phyloP scores from a whole-genome alignment of 2,329 filamentous ascomycete species.

The Calonectria hawksworthii region DNA sequence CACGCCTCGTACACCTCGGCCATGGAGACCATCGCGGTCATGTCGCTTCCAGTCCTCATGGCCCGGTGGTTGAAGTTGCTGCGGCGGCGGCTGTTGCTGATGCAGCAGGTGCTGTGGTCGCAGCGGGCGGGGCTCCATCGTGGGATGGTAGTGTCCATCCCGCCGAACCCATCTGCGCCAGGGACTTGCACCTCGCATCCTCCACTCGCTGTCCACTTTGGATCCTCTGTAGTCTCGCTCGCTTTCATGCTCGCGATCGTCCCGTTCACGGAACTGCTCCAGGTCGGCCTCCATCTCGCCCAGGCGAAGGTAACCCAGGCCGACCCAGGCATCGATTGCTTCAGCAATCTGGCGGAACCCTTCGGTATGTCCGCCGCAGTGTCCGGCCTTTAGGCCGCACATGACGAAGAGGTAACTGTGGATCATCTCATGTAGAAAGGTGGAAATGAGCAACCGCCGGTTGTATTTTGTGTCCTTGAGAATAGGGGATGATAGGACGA shows the following conservation, averaged over 20 bases:
- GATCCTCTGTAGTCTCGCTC: conserved; percentile 25
- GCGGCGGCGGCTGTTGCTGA: conserved; percentile 4
- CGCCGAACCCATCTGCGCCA: conserved; percentile 38
- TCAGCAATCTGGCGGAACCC: conserved; percentile 72
- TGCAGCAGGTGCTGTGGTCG: background rate
- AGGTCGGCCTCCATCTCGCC: conserved; percentile 74
- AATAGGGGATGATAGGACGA: conserved; percentile 72
- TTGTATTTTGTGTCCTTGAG: conserved; percentile 70
- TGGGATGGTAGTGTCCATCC: conserved; percentile 29
- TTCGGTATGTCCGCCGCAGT: conserved; percentile 70
- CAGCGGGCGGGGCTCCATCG: conserved; percentile 34
- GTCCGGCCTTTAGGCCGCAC: conserved; percentile 70
- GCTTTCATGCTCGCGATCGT: conserved; percentile 42
- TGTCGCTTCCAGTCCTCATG: conserved; percentile 53
- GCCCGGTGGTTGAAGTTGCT: conserved; percentile 22
- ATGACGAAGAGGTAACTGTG: conserved; percentile 76
- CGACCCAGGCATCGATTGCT: conserved; percentile 74
- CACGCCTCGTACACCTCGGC: conserved; percentile 40
- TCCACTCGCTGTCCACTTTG: conserved; percentile 33
- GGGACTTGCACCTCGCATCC: conserved; percentile 27
- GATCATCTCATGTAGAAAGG: conserved; percentile 76
- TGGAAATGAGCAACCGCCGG: conserved; percentile 72
- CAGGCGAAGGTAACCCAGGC: conserved; percentile 66
- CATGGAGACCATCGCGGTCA: conserved; percentile 50
- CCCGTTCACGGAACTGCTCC: conserved; percentile 61